Conservation (phyloP, 139 green algal genomes). For the Limnomonas spitsbergensis region DNA sequence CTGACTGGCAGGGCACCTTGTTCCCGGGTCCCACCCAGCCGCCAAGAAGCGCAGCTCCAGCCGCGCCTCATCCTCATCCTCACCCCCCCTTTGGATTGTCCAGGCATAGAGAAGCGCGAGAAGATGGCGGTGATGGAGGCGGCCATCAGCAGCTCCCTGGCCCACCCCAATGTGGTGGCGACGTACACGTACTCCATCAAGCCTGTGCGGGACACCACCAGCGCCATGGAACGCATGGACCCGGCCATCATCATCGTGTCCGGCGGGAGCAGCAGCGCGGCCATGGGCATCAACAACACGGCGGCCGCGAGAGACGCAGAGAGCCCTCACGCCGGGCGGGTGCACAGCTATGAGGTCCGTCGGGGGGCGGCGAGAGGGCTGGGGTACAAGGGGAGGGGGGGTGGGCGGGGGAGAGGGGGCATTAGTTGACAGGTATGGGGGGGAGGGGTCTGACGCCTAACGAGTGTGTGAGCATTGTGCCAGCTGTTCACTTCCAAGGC, state of each 20-base stretch:
- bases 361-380: not conserved
- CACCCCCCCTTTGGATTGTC: no score
- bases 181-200: conserved; percentile 38
- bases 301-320: not conserved
- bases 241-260: not conserved
- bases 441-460: no score
- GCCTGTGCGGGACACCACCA: conserved; percentile 24
- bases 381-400: no score
- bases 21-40: no score
- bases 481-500: no score
- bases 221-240: not conserved
- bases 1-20: no score
- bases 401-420: no score
- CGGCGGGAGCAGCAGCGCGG: not conserved
- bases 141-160: conserved; percentile 40
- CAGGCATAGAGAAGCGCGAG: conserved; percentile 29
- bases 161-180: conserved; percentile 45
- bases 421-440: no score
- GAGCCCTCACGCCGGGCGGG: not conserved
- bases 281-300: not conserved
- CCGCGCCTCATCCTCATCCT: no score
- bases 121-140: conserved; percentile 54
- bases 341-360: conserved; percentile 19
- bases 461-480: no score
- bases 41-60: no score